Evolutionary conservation across 129 eudicot genomes (phyloP).

Genomic region (Sambucus nigra): DNA sequence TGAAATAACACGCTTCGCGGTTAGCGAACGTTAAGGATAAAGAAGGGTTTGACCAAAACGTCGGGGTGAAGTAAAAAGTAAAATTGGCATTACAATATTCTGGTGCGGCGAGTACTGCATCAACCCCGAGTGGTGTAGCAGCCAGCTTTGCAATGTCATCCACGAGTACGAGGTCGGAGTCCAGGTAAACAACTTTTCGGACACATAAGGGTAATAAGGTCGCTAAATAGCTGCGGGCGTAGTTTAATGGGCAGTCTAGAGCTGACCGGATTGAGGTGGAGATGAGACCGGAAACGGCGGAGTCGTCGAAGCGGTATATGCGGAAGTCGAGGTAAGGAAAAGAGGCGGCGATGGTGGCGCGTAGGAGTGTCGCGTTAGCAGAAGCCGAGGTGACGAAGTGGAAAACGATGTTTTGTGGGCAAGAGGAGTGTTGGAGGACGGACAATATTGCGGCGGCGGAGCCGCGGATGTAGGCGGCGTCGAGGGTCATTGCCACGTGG

Average conservation of each 20-base stretch:
- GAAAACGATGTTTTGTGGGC: constrained; percentile 58
- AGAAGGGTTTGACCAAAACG: constrained; percentile 68
- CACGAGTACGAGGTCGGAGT: constrained; percentile 60
- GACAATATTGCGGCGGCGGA: constrained; percentile 78
- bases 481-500: constrained; percentile 78
- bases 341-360: constrained; percentile 33
- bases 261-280: constrained; percentile 79
- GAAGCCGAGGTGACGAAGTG: constrained; percentile 53
- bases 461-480: constrained; percentile 63
- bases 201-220: constrained; percentile 44
- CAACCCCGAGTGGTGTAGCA: constrained; percentile 27
- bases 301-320: constrained; percentile 37
- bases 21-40: constrained; percentile 31
- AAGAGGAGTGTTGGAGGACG: constrained; percentile 65
- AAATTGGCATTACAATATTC: constrained; percentile 75
- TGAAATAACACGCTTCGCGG: constrained; percentile 54
- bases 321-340: constrained; percentile 51
- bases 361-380: constrained; percentile 27
- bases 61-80: constrained; percentile 54
- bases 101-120: constrained; percentile 59
- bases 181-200: constrained; percentile 47
- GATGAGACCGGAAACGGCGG: constrained; percentile 41
- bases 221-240: constrained; percentile 59
- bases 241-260: constrained; percentile 63
- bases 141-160: constrained; percentile 55